phyloP scores from a whole-genome alignment of 306 rosid species.

The Arachis hypogaea region DNA sequence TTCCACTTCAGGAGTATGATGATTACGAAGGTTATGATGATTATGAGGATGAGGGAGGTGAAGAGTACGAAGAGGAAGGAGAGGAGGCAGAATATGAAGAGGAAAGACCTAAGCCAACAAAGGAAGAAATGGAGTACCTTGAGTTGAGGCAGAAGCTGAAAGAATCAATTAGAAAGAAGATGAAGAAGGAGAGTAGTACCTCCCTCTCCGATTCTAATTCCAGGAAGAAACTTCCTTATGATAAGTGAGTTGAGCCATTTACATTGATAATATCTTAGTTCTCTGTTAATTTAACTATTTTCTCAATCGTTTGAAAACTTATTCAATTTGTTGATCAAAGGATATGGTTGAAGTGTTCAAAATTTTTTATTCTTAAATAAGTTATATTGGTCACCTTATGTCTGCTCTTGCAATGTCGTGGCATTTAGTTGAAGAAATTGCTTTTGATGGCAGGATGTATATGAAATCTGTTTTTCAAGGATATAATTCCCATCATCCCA shows the following conservation, averaged over 20 bases:
- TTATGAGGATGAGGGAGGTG: conserved; percentile 51
- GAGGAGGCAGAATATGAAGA: conserved; percentile 56
- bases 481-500: neutral
- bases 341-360: conserved; percentile 17
- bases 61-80: conserved; percentile 58
- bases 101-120: conserved; percentile 63
- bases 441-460: neutral
- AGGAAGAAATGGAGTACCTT: conserved; percentile 74
- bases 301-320: neutral
- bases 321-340: neutral
- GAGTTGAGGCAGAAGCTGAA: conserved; percentile 74
- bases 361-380: neutral
- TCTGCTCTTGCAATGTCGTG: neutral
- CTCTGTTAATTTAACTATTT: neutral
- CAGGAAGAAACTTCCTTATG: conserved; percentile 60
- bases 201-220: conserved; percentile 46
- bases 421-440: neutral
- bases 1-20: conserved; percentile 49
- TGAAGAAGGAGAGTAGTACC: conserved; percentile 56
- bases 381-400: no score
- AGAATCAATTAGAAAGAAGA: conserved; percentile 62
- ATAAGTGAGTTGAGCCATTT: conserved; percentile 62
- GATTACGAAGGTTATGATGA: conserved; percentile 65
- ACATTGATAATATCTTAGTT: neutral
- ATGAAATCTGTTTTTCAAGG: conserved; percentile 10